These are phyloP conservation scores for Aureobasidium sp. DNA, from an alignment of 2,329 filamentous ascomycete genomes.

Conservation along the genomic window DNA sequence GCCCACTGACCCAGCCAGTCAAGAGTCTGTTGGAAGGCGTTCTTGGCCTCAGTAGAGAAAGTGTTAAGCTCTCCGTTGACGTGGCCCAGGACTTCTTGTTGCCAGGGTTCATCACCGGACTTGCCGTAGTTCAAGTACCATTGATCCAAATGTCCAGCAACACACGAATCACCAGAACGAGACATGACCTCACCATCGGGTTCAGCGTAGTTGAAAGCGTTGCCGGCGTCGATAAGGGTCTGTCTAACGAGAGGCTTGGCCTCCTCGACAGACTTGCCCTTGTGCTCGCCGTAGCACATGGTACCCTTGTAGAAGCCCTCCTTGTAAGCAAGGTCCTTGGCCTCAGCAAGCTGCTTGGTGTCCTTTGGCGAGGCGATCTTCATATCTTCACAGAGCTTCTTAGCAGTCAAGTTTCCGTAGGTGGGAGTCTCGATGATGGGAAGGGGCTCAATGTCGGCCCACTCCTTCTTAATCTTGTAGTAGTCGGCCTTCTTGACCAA, in stretches of 20 bases:
- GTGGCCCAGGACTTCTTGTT: constrained; percentile 62
- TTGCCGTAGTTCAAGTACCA: constrained; percentile 95
- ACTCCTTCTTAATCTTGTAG: constrained; percentile 94
- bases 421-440: constrained; percentile 84
- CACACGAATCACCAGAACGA: constrained; percentile 84
- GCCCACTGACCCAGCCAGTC: constrained; percentile 96
- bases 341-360: constrained; percentile 78
- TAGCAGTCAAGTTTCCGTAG: constrained; percentile 78
- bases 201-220: constrained; percentile 89
- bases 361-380: constrained; percentile 98
- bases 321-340: constrained; percentile 94
- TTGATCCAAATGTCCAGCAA: constrained; percentile 87
- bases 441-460: constrained; percentile 82
- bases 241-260: constrained; percentile 80
- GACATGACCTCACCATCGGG: constrained; percentile 85
- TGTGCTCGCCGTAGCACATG: constrained; percentile 81
- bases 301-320: constrained; percentile 94
- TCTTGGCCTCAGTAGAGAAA: constrained; percentile 54
- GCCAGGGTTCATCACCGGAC: constrained; percentile 72
- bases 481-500: constrained; percentile 92
- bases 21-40: constrained; percentile 69
- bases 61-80: constrained; percentile 69
- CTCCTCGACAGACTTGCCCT: constrained; percentile 74
- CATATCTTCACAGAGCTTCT: constrained; percentile 76
- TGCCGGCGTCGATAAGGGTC: constrained; percentile 64